A percentile compares a stretch with the other conserved stretches of the same genome.
Conservation (phyloP, 2,329 filamentous ascomycete genomes). For the Fusarium nelsonii region DNA sequence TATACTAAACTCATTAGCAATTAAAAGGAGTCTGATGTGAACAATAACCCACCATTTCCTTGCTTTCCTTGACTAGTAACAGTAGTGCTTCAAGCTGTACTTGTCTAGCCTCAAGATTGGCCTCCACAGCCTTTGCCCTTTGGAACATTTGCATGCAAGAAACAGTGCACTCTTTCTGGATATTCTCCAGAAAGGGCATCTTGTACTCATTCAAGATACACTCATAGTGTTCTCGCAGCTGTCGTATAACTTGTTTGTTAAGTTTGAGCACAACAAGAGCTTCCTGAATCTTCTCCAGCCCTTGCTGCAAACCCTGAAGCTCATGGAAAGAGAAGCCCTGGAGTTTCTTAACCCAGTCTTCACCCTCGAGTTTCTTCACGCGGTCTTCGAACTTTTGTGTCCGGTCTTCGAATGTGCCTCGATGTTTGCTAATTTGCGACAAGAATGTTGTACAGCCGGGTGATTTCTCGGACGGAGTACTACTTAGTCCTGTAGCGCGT, state of each 20-base stretch:
- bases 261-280: slow-evolving; percentile 25
- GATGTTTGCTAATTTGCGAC: not conserved
- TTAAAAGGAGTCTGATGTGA: no score
- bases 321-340: slow-evolving; percentile 15
- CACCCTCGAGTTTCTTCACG: not conserved
- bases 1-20: slow-evolving; percentile 12
- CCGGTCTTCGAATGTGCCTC: not conserved
- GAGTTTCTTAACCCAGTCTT: not conserved
- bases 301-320: slow-evolving; percentile 11
- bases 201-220: slow-evolving; percentile 8
- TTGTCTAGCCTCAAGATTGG: slow-evolving; percentile 16
- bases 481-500: not conserved
- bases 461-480: not conserved
- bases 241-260: slow-evolving; percentile 26
- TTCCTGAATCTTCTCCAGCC: slow-evolving; percentile 25
- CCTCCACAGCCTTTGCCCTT: not conserved
- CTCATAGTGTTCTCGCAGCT: slow-evolving; percentile 31
- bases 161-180: not conserved
- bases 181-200: not conserved
- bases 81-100: slow-evolving; percentile 18
- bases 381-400: not conserved
- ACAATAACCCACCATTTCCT: slow-evolving; percentile 10
- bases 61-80: slow-evolving; percentile 20
- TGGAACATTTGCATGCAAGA: not conserved
- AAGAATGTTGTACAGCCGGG: not conserved